Evolutionary conservation across 2,329 filamentous ascomycete species (phyloP).

Genomic region (Penicillium sp.): DNA sequence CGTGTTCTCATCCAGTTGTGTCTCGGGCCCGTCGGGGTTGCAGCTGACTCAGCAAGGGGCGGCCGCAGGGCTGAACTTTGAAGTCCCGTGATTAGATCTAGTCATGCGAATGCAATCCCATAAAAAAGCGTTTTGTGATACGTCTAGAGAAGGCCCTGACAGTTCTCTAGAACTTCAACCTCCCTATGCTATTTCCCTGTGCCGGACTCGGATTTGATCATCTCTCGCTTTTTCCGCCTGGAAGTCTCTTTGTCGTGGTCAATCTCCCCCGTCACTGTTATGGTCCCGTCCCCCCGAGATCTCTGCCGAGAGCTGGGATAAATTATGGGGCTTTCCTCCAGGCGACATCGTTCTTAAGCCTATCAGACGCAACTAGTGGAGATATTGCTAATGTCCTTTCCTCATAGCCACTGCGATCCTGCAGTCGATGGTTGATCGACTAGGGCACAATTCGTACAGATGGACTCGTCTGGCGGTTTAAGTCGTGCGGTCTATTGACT

Average conservation of each 20-base stretch:
- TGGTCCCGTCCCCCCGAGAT: slow-evolving; percentile 8
- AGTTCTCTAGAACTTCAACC: background rate
- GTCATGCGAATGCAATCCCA: background rate
- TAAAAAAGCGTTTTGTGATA: too few species aligned
- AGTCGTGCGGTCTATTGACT: background rate
- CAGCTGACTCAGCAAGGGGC: slow-evolving; percentile 22
- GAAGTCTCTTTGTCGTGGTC: background rate
- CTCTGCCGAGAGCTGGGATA: slow-evolving; percentile 11
- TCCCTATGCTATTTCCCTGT: background rate
- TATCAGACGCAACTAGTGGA: slow-evolving; percentile 19
- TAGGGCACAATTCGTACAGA: background rate
- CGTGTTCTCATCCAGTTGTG: slow-evolving; percentile 31
- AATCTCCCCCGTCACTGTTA: background rate
- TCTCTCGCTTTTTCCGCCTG: background rate
- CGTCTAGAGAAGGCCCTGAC: too few species aligned
- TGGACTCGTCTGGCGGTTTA: background rate
- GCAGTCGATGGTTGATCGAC: slow-evolving; percentile 1
- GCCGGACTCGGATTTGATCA: background rate
- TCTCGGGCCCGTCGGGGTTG: slow-evolving; percentile 14
- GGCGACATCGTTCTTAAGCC: slow-evolving; percentile 25
- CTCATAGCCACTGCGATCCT: slow-evolving; percentile 4
- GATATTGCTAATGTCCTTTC: slow-evolving; percentile 8
- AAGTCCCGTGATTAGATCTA: background rate
- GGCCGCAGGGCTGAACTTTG: slow-evolving; percentile 23
- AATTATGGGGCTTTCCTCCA: slow-evolving; percentile 22